Conservation (phyloP, 495 filamentous ascomycete genomes). For the Tuber umbilicatum region DNA sequence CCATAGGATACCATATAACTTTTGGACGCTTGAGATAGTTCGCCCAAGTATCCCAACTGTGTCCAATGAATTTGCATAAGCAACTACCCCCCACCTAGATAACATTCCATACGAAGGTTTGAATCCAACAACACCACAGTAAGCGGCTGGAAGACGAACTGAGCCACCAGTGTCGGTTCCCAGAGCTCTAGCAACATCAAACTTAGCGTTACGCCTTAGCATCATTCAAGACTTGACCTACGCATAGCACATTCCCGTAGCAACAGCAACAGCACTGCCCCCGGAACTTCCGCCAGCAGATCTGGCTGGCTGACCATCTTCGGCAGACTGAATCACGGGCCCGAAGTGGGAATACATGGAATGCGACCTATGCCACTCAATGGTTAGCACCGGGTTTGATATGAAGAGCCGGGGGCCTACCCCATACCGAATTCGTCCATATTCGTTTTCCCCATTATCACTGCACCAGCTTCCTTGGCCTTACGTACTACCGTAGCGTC, state of each 20-base stretch:
- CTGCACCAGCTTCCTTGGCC: slow-evolving; percentile 59
- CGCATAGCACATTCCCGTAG: slow-evolving; percentile 60
- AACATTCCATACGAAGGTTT: slow-evolving; percentile 85
- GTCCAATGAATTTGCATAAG: slow-evolving; percentile 92
- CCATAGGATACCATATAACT: slow-evolving; percentile 51
- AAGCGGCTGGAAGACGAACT: slow-evolving; percentile 84
- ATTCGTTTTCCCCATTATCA: slow-evolving; percentile 74
- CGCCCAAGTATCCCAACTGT: slow-evolving; percentile 76
- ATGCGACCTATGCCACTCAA: slow-evolving; percentile 53
- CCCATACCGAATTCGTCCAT: slow-evolving; percentile 99
- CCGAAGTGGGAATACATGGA: slow-evolving; percentile 69
- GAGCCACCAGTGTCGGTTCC: slow-evolving; percentile 95
- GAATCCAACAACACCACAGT: slow-evolving; percentile 79
- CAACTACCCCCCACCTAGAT: slow-evolving; percentile 82
- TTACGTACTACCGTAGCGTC: slow-evolving; percentile 71
- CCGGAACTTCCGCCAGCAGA: slow-evolving; percentile 91
- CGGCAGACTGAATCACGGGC: slow-evolving; percentile 51
- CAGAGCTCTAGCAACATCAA: slow-evolving; percentile 53
- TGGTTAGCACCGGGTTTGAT: neutral
- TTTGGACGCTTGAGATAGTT: slow-evolving; percentile 47
- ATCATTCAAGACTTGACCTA: slow-evolving; percentile 43
- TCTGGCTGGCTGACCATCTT: slow-evolving; percentile 38
- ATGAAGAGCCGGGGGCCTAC: slow-evolving; percentile 31
- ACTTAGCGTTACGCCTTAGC: slow-evolving; percentile 11
- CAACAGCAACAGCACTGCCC: slow-evolving; percentile 83